phyloP scores from a whole-genome alignment of 176 grass and related monocot species.

The Lolium rigidum region DNA sequence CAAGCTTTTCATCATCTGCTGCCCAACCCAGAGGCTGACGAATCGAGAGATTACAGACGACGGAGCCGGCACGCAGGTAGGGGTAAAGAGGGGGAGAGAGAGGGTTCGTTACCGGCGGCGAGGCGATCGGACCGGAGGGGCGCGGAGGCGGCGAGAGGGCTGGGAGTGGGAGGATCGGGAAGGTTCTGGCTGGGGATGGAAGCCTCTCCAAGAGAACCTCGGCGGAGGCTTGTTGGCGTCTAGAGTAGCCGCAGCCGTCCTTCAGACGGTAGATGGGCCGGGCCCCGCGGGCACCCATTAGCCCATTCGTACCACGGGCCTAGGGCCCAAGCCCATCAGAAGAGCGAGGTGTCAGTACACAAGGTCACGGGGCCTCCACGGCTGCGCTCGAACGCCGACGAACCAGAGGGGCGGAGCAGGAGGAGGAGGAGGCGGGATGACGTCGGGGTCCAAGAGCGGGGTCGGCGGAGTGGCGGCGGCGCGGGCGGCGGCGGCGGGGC shows the following conservation, averaged over 20 bases:
- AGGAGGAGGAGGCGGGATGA: conserved; percentile 38
- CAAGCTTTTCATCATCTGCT: not conserved
- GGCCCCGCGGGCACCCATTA: not conserved
- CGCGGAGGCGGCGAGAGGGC: conserved; percentile 10
- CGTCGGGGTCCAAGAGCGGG: conserved; percentile 42
- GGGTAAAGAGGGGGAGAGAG: not conserved
- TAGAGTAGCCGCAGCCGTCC: not conserved
- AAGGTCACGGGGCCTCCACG: not conserved
- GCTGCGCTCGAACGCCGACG: not conserved
- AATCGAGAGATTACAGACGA: not conserved
- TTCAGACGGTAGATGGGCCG: not conserved
- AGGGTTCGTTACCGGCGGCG: conserved; percentile 30
- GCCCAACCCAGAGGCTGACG: not conserved
- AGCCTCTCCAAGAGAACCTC: not conserved
- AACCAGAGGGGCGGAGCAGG: not conserved
- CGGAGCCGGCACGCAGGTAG: not conserved
- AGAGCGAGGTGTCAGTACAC: not conserved
- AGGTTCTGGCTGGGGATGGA: conserved; percentile 34
- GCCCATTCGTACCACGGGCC: not conserved
- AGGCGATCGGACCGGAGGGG: conserved; percentile 16
- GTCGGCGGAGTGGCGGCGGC: conserved; percentile 55
- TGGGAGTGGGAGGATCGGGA: conserved; percentile 28
- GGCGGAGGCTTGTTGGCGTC: conserved; percentile 22
- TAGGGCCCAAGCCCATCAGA: conserved; percentile 1
- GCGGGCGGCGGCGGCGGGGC: conserved; percentile 42